Conservation (phyloP, 495 filamentous ascomycete genomes). For the Parmelia sp. region DNA sequence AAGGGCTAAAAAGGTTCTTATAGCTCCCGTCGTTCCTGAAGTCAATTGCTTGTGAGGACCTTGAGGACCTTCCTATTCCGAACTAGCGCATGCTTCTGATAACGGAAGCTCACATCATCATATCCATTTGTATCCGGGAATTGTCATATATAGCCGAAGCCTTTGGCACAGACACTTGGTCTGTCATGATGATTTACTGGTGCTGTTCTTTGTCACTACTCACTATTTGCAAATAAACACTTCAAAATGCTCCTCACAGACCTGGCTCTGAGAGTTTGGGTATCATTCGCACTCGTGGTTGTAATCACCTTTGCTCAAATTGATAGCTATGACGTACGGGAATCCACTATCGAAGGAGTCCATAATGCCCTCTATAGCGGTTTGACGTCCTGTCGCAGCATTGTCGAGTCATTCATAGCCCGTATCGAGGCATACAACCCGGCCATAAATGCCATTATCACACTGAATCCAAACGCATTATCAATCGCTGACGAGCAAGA, state of each 20-base stretch:
- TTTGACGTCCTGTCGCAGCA: conserved; percentile 43
- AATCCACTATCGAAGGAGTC: conserved; percentile 50
- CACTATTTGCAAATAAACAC: too few species aligned
- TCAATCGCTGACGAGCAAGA: conserved; percentile 45
- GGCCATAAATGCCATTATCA: conserved; percentile 51
- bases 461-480: conserved; percentile 47
- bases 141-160: not conserved
- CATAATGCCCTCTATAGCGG: conserved; percentile 47
- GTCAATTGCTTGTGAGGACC: not conserved
- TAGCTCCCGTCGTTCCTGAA: not conserved
- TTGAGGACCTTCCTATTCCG: not conserved
- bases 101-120: too few species aligned
- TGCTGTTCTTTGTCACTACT: not conserved
- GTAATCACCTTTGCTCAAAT: not conserved
- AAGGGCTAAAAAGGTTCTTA: not conserved
- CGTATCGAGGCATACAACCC: conserved; percentile 52
- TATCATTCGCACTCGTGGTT: not conserved
- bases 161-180: not conserved
- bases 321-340: conserved; percentile 37
- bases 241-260: not conserved
- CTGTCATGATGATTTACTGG: not conserved
- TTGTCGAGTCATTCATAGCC: conserved; percentile 49
- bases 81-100: not conserved
- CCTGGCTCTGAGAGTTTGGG: not conserved
- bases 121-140: too few species aligned